These are phyloP conservation scores for Lentinula boryana DNA, from an alignment of 768 basidiomycete species.

Conservation along the genomic window DNA sequence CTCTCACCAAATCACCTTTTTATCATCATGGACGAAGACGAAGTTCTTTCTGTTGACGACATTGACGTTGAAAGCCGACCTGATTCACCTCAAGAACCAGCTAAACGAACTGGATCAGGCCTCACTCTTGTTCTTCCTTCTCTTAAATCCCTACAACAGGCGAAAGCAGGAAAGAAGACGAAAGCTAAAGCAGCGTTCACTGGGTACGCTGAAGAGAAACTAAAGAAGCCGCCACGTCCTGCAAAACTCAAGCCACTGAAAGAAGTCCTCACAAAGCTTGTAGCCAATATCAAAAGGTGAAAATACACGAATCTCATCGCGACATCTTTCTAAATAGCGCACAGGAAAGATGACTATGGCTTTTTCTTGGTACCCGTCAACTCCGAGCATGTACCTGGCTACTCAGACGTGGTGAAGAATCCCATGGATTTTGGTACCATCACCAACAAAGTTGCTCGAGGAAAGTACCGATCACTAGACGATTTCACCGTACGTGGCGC, in stretches of 20 bases:
- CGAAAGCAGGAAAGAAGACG: slow-evolving; percentile 21
- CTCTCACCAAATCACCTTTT: not conserved
- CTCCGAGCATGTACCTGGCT: slow-evolving; percentile 50
- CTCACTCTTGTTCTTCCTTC: slow-evolving; percentile 5
- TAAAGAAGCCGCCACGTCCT: slow-evolving; percentile 47
- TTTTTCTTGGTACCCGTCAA: slow-evolving; percentile 75
- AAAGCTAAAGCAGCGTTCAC: slow-evolving; percentile 24
- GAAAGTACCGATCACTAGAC: slow-evolving; percentile 74
- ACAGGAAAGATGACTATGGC: slow-evolving; percentile 81
- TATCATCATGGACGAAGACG: slow-evolving; percentile 5
- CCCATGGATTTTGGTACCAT: slow-evolving; percentile 96
- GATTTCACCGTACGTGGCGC: slow-evolving; percentile 61
- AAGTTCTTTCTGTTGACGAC: slow-evolving; percentile 6
- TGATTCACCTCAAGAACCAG: not conserved
- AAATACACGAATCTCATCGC: slow-evolving; percentile 9
- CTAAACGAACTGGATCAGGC: not conserved
- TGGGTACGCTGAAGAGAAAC: slow-evolving; percentile 24
- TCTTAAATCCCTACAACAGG: slow-evolving; percentile 6
- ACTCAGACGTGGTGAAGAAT: slow-evolving; percentile 62
- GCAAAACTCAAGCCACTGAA: slow-evolving; percentile 75
- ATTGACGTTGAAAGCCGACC: slow-evolving; percentile 2
- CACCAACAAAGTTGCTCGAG: slow-evolving; percentile 66
- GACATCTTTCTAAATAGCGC: not conserved
- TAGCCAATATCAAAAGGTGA: slow-evolving; percentile 72
- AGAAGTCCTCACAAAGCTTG: slow-evolving; percentile 64